phyloP scores from a whole-genome alignment of 1,284 basidiomycete species.

The Ustilago shanxiensis region DNA sequence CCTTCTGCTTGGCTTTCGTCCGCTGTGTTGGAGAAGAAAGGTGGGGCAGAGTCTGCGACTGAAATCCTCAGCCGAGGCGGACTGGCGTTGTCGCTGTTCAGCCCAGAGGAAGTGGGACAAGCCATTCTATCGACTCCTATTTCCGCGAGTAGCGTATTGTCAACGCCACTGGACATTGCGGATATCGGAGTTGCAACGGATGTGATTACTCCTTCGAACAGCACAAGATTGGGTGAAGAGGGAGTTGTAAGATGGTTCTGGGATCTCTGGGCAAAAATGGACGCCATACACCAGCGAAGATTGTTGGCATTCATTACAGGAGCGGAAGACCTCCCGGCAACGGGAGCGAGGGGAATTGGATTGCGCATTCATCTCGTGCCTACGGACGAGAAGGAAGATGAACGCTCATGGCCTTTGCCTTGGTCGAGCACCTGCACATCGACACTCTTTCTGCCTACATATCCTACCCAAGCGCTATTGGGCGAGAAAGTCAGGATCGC shows the following conservation, averaged over 20 bases:
- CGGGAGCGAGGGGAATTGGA: conserved; percentile 47
- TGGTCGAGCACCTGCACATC: conserved; percentile 62
- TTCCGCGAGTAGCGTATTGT: conserved; percentile 1
- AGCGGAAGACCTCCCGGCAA: conserved; percentile 50
- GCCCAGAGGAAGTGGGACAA: conserved; percentile 18
- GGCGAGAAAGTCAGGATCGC: conserved; percentile 47
- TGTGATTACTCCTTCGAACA: conserved; percentile 14
- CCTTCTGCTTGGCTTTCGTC: conserved; percentile 18
- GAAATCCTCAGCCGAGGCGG: conserved; percentile 37
- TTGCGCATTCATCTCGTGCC: conserved; percentile 54
- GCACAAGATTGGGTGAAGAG: background rate
- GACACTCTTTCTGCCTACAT: conserved; percentile 57
- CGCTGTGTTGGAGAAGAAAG: background rate
- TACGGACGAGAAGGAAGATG: conserved; percentile 6
- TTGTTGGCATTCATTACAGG: conserved; percentile 62
- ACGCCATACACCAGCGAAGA: conserved; percentile 34
- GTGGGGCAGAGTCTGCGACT: conserved; percentile 17
- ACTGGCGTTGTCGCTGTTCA: conserved; percentile 37
- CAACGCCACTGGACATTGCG: conserved; percentile 36
- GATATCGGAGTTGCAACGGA: conserved; percentile 39
- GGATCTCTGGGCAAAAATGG: conserved; percentile 37
- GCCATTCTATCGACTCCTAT: conserved; percentile 28
- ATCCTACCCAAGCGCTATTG: conserved; percentile 23
- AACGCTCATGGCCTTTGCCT: conserved; percentile 43
- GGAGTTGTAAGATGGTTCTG: conserved; percentile 36